A percentile compares a stretch with the other conserved stretches of the same genome.
These are phyloP conservation scores for Nicotiana noctiflora DNA, from an alignment of 257 asterid species.

Conservation along the genomic window DNA sequence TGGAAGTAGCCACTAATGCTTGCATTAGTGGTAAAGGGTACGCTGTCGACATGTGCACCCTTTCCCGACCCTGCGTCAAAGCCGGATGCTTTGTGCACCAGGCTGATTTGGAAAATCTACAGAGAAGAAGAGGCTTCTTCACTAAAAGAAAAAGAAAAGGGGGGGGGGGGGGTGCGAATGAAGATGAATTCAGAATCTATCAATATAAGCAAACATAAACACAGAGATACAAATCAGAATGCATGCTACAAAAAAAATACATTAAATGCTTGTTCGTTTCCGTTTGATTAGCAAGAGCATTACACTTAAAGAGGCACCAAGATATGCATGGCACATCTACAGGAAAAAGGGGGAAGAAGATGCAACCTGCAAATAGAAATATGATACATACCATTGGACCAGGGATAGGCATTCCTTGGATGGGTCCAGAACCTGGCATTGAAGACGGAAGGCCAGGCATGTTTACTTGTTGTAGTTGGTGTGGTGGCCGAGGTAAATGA, in stretches of 20 bases:
- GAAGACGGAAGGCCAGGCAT: constrained; percentile 54
- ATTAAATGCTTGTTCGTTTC: neutral
- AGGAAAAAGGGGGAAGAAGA: neutral
- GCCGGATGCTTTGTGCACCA: too few relatives aligned
- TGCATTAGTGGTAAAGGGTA: too few relatives aligned
- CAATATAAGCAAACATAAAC: neutral
- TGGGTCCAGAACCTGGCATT: constrained; percentile 54
- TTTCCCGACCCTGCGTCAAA: too few relatives aligned
- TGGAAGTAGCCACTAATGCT: too few relatives aligned
- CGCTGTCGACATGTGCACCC: too few relatives aligned
- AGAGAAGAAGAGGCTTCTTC: neutral
- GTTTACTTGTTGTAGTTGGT: constrained; percentile 54
- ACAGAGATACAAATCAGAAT: neutral
- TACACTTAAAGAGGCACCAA: neutral
- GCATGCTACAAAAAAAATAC: neutral
- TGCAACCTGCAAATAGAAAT: neutral
- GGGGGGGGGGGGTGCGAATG: neutral
- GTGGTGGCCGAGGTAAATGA: constrained; percentile 78
- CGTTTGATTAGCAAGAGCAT: neutral
- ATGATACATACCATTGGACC: constrained; percentile 54
- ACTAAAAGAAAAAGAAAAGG: neutral
- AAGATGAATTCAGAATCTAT: neutral
- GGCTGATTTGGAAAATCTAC: neutral
- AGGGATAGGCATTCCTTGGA: constrained; percentile 39
- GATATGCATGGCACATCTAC: neutral